A percentile compares a stretch with the other conserved stretches of the same genome.
Conservation (phyloP, 768 basidiomycete genomes). For the Amylocystis lapponica region DNA sequence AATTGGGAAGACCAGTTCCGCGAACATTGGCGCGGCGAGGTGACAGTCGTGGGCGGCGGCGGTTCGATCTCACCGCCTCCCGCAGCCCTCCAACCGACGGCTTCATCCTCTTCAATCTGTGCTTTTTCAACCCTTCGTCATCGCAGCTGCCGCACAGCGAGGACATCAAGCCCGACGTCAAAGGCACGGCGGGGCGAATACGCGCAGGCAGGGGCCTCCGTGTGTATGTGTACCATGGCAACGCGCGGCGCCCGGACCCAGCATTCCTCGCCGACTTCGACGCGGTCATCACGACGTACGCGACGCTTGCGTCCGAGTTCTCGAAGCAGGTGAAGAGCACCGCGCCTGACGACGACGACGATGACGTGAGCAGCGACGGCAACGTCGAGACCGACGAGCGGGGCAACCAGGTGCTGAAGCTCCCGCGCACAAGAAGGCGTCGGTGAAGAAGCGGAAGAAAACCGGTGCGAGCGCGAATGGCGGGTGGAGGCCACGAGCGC, state of each 20-base stretch:
- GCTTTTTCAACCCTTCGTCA: slow-evolving; percentile 1
- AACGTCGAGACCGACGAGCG: slow-evolving; percentile 62
- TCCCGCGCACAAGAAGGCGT: slow-evolving; percentile 61
- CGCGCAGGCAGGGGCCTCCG: slow-evolving; percentile 44
- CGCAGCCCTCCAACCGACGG: slow-evolving; percentile 27
- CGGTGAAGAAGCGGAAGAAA: slow-evolving; percentile 60
- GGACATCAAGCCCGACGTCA: slow-evolving; percentile 9
- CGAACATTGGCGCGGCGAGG: slow-evolving; percentile 93
- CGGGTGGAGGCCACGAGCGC: slow-evolving; percentile 60
- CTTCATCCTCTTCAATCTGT: slow-evolving; percentile 14
- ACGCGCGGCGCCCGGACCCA: slow-evolving; percentile 81
- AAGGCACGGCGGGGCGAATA: slow-evolving; percentile 10
- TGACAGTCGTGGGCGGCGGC: slow-evolving; percentile 78
- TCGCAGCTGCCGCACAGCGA: slow-evolving; percentile 3
- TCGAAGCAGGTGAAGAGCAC: slow-evolving; percentile 79
- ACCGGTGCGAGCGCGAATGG: slow-evolving; percentile 30
- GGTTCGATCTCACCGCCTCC: slow-evolving; percentile 26
- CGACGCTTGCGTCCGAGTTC: slow-evolving; percentile 91
- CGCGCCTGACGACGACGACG: slow-evolving; percentile 52
- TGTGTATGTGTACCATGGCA: slow-evolving; percentile 95
- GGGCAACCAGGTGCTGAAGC: slow-evolving; percentile 54
- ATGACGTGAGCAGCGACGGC: slow-evolving; percentile 50
- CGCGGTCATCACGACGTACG: slow-evolving; percentile 95
- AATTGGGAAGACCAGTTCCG: slow-evolving; percentile 99
- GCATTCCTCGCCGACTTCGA: slow-evolving; percentile 89